Percentiles rank a stretch among this genome's conserved stretches.
These are phyloP conservation scores for Sedum album DNA, from an alignment of 164 flowering plant genomes.

Conservation along the genomic window DNA sequence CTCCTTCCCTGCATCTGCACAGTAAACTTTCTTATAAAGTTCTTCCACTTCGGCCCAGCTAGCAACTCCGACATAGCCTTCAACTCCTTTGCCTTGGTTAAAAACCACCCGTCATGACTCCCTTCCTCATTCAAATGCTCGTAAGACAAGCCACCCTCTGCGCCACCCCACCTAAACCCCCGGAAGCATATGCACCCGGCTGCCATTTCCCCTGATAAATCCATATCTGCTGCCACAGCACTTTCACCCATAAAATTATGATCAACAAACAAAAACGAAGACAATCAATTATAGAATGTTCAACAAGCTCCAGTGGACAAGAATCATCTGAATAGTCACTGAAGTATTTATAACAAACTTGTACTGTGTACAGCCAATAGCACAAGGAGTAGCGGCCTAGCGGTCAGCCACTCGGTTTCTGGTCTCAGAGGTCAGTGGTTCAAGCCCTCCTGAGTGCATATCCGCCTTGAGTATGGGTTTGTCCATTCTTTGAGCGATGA, in stretches of 20 bases:
- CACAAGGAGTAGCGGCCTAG: too few relatives aligned
- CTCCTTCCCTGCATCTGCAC: not conserved
- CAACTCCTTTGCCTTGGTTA: not conserved
- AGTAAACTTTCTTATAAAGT: conserved; percentile 8
- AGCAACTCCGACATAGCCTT: not conserved
- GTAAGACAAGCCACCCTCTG: not conserved
- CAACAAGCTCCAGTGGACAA: too few relatives aligned
- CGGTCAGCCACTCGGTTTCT: too few relatives aligned
- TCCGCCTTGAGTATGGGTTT: too few relatives aligned
- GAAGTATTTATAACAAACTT: too few relatives aligned
- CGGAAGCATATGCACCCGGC: conserved; percentile 1
- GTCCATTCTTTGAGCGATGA: too few relatives aligned
- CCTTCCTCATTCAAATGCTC: not conserved
- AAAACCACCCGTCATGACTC: not conserved
- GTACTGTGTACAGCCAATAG: too few relatives aligned
- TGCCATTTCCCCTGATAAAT: not conserved
- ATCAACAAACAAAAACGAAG: too few relatives aligned
- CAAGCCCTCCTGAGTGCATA: too few relatives aligned
- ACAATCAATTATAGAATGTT: too few relatives aligned
- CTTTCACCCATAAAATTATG: conserved; percentile 11
- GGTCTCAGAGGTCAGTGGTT: too few relatives aligned
- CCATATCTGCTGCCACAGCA: not conserved
- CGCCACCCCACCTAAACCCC: not conserved
- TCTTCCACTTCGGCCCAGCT: conserved; percentile 10
- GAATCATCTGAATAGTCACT: too few relatives aligned